Percentiles rank a stretch among this genome's conserved stretches.
Conservation (phyloP, 2,329 filamentous ascomycete genomes). For the Pyrenochaeta sp. region DNA sequence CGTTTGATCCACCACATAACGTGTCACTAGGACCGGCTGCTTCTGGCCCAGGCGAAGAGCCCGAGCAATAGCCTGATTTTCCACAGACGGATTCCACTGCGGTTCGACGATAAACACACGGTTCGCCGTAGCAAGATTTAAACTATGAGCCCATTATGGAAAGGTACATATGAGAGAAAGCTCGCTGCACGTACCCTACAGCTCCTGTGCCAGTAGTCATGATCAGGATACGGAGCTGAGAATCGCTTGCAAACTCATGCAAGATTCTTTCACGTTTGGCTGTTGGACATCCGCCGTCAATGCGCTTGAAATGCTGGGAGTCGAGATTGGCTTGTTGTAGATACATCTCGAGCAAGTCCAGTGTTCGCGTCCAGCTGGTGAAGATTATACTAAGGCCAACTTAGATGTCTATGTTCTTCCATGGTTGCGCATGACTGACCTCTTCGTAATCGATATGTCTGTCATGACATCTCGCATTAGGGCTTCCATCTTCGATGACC, state of each 20-base stretch:
- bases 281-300: constrained; percentile 57
- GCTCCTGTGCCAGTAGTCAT: constrained; percentile 65
- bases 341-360: constrained; percentile 33
- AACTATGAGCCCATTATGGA: constrained; percentile 34
- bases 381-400: constrained; percentile 37
- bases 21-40: constrained; percentile 53
- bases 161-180: background rate
- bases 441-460: constrained; percentile 38
- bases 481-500: constrained; percentile 46
- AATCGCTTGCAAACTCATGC: constrained; percentile 45
- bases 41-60: constrained; percentile 59
- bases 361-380: constrained; percentile 40
- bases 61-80: constrained; percentile 62
- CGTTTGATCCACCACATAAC: constrained; percentile 56
- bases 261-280: constrained; percentile 51
- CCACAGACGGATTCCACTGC: constrained; percentile 65
- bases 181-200: constrained; percentile 50
- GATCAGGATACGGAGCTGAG: constrained; percentile 52
- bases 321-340: constrained; percentile 8
- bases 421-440: constrained; percentile 16
- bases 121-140: constrained; percentile 61
- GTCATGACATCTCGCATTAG: constrained; percentile 43
- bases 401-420: background rate
- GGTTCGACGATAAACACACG: constrained; percentile 62
- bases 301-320: constrained; percentile 41